Conservation (phyloP, 2,329 filamentous ascomycete genomes). For the Curvularia sp. region DNA sequence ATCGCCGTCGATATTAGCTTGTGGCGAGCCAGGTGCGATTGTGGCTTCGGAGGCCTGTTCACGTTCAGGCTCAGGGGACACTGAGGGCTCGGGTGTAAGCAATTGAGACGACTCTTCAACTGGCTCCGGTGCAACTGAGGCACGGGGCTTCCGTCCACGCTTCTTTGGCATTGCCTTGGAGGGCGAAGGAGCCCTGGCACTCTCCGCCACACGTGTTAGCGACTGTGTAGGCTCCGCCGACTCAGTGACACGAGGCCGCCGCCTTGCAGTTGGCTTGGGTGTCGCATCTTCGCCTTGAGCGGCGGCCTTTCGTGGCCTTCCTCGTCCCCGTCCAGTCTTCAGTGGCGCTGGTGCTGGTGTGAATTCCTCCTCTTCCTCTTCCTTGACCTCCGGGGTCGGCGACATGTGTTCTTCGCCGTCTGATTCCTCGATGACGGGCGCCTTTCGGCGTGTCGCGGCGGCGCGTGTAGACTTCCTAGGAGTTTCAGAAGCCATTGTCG, state of each 20-base stretch:
- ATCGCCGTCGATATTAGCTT: slow-evolving; percentile 60
- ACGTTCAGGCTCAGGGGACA: slow-evolving; percentile 65
- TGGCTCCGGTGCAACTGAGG: slow-evolving; percentile 51
- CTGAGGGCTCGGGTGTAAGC: slow-evolving; percentile 60
- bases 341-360: slow-evolving; percentile 75
- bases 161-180: slow-evolving; percentile 62
- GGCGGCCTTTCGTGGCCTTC: slow-evolving; percentile 57
- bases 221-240: slow-evolving; percentile 67
- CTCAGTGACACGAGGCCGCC: slow-evolving; percentile 53
- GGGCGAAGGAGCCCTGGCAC: slow-evolving; percentile 19
- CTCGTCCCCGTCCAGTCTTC: slow-evolving; percentile 63
- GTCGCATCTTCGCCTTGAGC: slow-evolving; percentile 53
- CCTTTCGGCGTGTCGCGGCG: slow-evolving; percentile 69
- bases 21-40: slow-evolving; percentile 58
- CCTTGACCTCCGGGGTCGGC: slow-evolving; percentile 60
- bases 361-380: slow-evolving; percentile 78
- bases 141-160: slow-evolving; percentile 58
- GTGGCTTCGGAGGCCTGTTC: slow-evolving; percentile 55
- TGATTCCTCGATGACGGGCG: slow-evolving; percentile 74
- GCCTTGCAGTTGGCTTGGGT: slow-evolving; percentile 56
- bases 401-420: slow-evolving; percentile 76
- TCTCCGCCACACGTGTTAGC: slow-evolving; percentile 66
- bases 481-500: slow-evolving; percentile 51
- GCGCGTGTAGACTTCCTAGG: slow-evolving; percentile 66
- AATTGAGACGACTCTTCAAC: slow-evolving; percentile 51